These are phyloP conservation scores for Chlorencoelia australis DNA, from an alignment of 2,329 filamentous ascomycete genomes.

Conservation along the genomic window DNA sequence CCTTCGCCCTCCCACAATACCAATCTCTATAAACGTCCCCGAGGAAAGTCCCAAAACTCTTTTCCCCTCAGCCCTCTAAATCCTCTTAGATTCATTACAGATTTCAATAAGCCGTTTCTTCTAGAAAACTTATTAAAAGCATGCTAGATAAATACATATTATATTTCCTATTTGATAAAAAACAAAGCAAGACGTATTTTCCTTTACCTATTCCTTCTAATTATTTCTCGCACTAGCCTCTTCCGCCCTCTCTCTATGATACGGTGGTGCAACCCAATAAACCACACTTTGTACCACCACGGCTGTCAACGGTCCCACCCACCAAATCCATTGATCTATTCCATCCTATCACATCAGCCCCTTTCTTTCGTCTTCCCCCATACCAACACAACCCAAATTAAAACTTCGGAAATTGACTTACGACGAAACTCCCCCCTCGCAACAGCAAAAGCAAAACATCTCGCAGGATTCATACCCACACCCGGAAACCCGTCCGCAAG, in stretches of 20 bases:
- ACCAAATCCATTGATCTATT: conserved; percentile 31
- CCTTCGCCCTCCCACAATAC: too few relatives aligned
- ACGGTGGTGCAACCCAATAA: conserved; percentile 27
- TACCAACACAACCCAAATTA: not conserved
- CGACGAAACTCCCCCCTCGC: conserved; percentile 22
- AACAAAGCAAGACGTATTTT: too few relatives aligned
- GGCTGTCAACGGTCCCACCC: conserved; percentile 28
- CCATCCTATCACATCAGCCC: not conserved
- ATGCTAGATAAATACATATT: too few relatives aligned
- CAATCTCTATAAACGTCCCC: too few relatives aligned
- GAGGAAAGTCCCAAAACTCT: too few relatives aligned
- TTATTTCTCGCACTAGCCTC: too few relatives aligned
- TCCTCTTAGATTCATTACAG: too few relatives aligned
- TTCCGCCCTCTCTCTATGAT: conserved; percentile 10
- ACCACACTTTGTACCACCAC: conserved; percentile 20
- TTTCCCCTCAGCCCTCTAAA: too few relatives aligned
- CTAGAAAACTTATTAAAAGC: too few relatives aligned
- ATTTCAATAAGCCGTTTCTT: too few relatives aligned
- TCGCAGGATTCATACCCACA: conserved; percentile 31
- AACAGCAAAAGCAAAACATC: conserved; percentile 35
- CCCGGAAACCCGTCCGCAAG: conserved; percentile 30
- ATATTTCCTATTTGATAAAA: too few relatives aligned
- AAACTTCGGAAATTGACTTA: conserved; percentile 1
- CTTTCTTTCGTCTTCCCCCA: not conserved
- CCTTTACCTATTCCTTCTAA: too few relatives aligned